These are phyloP conservation scores for Pyrenula aspistea DNA, from an alignment of 495 filamentous ascomycete genomes.

Conservation along the genomic window DNA sequence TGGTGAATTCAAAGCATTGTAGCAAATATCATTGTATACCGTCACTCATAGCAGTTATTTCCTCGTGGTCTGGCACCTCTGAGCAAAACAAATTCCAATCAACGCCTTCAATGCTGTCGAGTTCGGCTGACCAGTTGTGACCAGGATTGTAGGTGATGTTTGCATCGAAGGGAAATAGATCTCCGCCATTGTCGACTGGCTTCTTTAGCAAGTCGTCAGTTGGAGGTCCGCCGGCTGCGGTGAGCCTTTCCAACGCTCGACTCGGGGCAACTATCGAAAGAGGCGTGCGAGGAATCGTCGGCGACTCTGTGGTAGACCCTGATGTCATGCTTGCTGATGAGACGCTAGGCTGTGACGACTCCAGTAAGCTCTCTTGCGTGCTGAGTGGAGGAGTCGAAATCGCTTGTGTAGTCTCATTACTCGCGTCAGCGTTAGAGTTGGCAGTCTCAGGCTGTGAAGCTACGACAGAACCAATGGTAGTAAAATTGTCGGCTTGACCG, in stretches of 20 bases:
- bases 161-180: no score
- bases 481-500: neutral
- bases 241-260: neutral
- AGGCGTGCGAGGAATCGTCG: neutral
- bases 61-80: neutral
- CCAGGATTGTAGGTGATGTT: neutral
- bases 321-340: neutral
- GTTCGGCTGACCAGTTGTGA: neutral
- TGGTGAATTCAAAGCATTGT: neutral
- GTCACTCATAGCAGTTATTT: neutral
- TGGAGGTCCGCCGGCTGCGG: neutral
- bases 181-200: no score
- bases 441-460: neutral
- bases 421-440: neutral
- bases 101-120: neutral
- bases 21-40: neutral
- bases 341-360: neutral
- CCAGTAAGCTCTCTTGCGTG: neutral
- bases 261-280: neutral
- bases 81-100: neutral
- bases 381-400: neutral
- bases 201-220: no score
- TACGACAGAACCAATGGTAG: neutral
- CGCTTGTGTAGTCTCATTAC: neutral
- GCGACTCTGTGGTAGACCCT: neutral